phyloP scores from a whole-genome alignment of 805 yeast species.

The Alloascoidea hylecoeti region DNA sequence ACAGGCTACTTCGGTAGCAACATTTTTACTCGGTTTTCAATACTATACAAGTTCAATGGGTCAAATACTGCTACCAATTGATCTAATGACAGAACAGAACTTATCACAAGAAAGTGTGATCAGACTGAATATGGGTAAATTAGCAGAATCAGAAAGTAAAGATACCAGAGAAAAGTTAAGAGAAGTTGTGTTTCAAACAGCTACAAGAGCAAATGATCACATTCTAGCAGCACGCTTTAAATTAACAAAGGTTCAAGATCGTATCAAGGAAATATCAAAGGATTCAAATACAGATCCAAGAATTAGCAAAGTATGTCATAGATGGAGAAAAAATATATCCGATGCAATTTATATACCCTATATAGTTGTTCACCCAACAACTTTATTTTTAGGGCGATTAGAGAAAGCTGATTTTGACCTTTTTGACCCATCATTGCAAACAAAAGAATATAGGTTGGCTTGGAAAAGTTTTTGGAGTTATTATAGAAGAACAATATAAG shows the following conservation, averaged over 20 bases:
- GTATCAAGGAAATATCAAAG: conserved; percentile 15
- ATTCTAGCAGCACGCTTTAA: conserved; percentile 53
- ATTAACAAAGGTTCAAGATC: conserved; percentile 14
- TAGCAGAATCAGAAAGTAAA: conserved; percentile 8
- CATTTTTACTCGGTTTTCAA: conserved; percentile 42
- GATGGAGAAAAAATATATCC: conserved; percentile 14
- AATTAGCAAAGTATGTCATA: conserved; percentile 10
- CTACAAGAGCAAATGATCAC: conserved; percentile 72
- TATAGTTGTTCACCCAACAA: conserved; percentile 53
- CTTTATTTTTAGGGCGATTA: conserved; percentile 43
- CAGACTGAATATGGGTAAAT: conserved; percentile 21
- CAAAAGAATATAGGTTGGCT: conserved; percentile 53
- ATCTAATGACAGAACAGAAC: conserved; percentile 33
- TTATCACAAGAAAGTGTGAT: conserved; percentile 54
- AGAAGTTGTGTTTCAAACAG: conserved; percentile 53
- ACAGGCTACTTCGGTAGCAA: conserved; percentile 62
- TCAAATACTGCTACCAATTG: conserved; percentile 48
- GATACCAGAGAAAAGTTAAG: conserved; percentile 26
- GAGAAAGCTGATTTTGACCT: conserved; percentile 56
- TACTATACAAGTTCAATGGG: conserved; percentile 39
- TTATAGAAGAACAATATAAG: conserved; percentile 22
- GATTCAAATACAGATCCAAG: conserved; percentile 19
- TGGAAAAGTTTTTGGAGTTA: conserved; percentile 41
- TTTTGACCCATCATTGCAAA: conserved; percentile 24
- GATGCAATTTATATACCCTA: conserved; percentile 57